These are phyloP conservation scores for Exophiala sp. DNA, from an alignment of 2,329 filamentous ascomycete species.

Conservation along the genomic window DNA sequence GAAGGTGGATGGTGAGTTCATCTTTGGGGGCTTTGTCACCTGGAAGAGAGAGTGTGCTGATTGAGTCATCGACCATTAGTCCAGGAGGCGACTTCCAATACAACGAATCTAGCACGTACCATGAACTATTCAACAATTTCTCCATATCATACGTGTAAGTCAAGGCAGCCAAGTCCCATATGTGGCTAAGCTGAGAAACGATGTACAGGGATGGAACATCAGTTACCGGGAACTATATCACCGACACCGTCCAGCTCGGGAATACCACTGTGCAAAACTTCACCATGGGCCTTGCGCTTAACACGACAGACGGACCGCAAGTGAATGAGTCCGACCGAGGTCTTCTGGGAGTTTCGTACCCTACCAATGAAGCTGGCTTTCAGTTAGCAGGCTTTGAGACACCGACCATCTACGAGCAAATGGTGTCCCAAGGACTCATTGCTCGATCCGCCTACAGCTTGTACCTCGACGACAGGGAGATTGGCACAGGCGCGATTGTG, in stretches of 20 bases:
- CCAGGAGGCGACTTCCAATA: slow-evolving; percentile 22
- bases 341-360: slow-evolving; percentile 54
- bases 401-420: slow-evolving; percentile 60
- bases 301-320: slow-evolving; percentile 49
- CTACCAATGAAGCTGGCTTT: slow-evolving; percentile 18
- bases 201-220: slow-evolving; percentile 62
- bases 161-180: slow-evolving; percentile 50
- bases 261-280: slow-evolving; percentile 57
- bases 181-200: slow-evolving; percentile 30
- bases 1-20: too few species aligned
- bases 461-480: slow-evolving; percentile 47
- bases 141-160: background rate
- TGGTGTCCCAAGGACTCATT: slow-evolving; percentile 53
- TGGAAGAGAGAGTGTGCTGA: background rate
- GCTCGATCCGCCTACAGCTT: slow-evolving; percentile 46
- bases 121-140: slow-evolving; percentile 45
- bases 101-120: slow-evolving; percentile 22
- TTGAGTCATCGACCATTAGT: slow-evolving; percentile 31
- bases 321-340: slow-evolving; percentile 56
- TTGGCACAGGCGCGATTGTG: slow-evolving; percentile 66
- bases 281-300: slow-evolving; percentile 60
- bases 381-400: slow-evolving; percentile 46
- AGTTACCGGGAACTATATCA: slow-evolving; percentile 47
- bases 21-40: background rate
- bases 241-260: slow-evolving; percentile 35